Evolutionary conservation across 2,329 filamentous ascomycete genomes (phyloP), one percentile per base, ranked within the genome.

Genomic region (Cordyceps cateniannulata): DNA sequence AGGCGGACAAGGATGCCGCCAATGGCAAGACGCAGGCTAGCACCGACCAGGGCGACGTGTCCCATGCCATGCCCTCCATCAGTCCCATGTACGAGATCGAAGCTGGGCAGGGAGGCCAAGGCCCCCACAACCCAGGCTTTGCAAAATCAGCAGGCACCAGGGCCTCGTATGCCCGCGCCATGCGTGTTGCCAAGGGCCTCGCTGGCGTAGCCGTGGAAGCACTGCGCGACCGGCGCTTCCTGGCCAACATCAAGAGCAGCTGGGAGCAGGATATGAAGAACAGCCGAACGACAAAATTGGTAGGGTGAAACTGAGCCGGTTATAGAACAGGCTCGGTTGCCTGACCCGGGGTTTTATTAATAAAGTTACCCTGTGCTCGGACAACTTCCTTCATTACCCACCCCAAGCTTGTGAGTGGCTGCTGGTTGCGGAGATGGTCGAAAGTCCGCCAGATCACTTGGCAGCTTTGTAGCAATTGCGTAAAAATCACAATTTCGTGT

Each of bases 31-130:
- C 77, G n/a, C 77, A 74, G 66, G 82, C 83, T 5, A 83, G 80
- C 64, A 85, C 82, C 0, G 84, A 86, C 66, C 82, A 85, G 70
- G 84, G 84, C 0, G 77, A 86, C 63, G 70, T 86, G 59, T 84
- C 79, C 64, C 80, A 85, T 65, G 79, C 75, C 1, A 77, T 85
- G 73, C 84, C 83, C 44, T 82, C 79, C 58, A 68, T 86, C 42
- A 81, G 76, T 60, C 73, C 76, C 1, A 77, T 78, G 7, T 85
- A 85, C 66, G 73, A 75, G 27, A 83, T 85, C 61, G 45, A 48
- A n/a, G 27, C 59, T 10, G 59, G 59, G 3, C 20, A 24, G 4
- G 59, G 59, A 72, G 71, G 18, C 76, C 81, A 3, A 76, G 78
- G 79, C 0, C 81, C 82, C 20, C 83, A 83, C 62, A 86, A 77